phyloP scores from a whole-genome alignment of 2,329 filamentous ascomycete genomes.

The Juglanconis juglandina region DNA sequence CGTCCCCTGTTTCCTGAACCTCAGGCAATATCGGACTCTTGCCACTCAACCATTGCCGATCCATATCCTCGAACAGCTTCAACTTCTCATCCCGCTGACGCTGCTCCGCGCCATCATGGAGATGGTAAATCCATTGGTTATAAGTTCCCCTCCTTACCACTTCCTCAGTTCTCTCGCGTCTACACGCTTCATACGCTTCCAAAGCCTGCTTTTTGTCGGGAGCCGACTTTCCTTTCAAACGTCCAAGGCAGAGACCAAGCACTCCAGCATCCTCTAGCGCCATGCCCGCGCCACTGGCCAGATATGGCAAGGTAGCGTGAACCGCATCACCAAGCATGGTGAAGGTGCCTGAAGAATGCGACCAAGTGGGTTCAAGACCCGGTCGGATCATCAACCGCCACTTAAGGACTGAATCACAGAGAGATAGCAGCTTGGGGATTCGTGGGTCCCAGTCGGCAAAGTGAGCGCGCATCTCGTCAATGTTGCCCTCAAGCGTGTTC shows the following conservation, averaged over 20 bases:
- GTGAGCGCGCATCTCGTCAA: constrained; percentile 44
- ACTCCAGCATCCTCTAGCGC: constrained; percentile 58
- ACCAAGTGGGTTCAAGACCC: constrained; percentile 50
- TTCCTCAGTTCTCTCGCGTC: constrained; percentile 55
- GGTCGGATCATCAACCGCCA: constrained; percentile 58
- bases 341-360: constrained; percentile 51
- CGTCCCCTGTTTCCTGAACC: constrained; percentile 33
- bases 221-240: constrained; percentile 37
- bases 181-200: constrained; percentile 53
- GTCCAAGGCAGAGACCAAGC: constrained; percentile 51
- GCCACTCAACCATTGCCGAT: constrained; percentile 27
- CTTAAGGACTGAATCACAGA: constrained; percentile 58
- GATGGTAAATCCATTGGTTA: constrained; percentile 60
- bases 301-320: constrained; percentile 62
- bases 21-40: constrained; percentile 22
- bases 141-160: constrained; percentile 58
- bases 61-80: constrained; percentile 28
- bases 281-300: constrained; percentile 56
- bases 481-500: constrained; percentile 44
- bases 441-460: constrained; percentile 57
- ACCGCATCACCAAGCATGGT: constrained; percentile 62
- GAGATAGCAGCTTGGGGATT: constrained; percentile 51
- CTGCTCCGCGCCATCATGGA: constrained; percentile 57
- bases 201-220: constrained; percentile 33
- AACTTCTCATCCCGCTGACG: constrained; percentile 44